Evolutionary conservation across 2,329 filamentous ascomycete genomes (phyloP).

Genomic region (Diaporthe helianthi): DNA sequence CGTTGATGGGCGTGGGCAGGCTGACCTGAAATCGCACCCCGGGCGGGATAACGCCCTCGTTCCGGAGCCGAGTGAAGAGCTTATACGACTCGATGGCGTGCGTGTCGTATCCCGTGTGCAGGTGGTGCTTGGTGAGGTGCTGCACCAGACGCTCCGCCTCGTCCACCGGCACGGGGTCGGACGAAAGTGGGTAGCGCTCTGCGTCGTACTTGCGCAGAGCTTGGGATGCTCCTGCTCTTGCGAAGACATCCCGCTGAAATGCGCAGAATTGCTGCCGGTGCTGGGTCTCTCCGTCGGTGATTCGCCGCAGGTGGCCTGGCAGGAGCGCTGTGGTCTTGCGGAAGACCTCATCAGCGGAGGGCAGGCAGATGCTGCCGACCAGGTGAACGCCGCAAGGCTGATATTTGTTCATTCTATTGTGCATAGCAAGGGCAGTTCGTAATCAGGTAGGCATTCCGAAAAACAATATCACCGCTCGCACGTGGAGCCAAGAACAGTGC

Average conservation of each 20-base stretch:
- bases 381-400: background rate
- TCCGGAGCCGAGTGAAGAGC: background rate
- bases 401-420: background rate
- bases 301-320: background rate
- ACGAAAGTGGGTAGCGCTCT: background rate
- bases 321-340: slow-evolving; percentile 1
- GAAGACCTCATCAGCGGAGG: background rate
- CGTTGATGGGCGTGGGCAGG: slow-evolving; percentile 5
- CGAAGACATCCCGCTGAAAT: slow-evolving; percentile 9
- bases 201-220: slow-evolving; percentile 11
- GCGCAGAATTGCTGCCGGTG: background rate
- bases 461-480: background rate
- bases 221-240: background rate
- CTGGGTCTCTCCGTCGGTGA: slow-evolving; percentile 1
- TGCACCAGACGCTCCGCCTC: background rate
- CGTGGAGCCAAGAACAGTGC: background rate
- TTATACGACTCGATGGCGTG: slow-evolving; percentile 15
- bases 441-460: background rate
- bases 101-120: slow-evolving; percentile 1
- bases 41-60: slow-evolving; percentile 2
- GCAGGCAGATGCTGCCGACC: background rate
- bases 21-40: slow-evolving; percentile 13
- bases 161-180: background rate
- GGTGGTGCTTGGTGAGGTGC: background rate
- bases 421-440: too few relatives aligned